Percentiles rank a stretch among this genome's conserved stretches.
phyloP scores from a whole-genome alignment of 1,284 basidiomycete species.

The Lentinus polychrous region DNA sequence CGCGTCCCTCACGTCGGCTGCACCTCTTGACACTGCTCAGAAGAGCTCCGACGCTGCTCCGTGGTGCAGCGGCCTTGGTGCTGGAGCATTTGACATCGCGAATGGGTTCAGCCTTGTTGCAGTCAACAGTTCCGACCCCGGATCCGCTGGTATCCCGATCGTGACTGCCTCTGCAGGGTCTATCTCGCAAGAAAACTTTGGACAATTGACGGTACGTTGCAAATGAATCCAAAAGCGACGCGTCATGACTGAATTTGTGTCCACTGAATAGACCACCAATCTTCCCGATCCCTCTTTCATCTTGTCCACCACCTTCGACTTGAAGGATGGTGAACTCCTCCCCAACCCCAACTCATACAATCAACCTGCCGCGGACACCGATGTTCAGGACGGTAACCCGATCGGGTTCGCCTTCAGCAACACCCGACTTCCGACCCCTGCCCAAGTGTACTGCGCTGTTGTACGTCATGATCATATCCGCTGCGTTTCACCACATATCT shows the following conservation, averaged over 20 bases:
- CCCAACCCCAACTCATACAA: not conserved
- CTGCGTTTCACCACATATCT: not conserved
- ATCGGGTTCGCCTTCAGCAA: slow-evolving; percentile 14
- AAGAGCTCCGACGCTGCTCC: not conserved
- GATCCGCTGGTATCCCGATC: too few species aligned
- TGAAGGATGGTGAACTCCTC: not conserved
- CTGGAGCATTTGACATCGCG: slow-evolving; percentile 3
- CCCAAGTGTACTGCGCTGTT: slow-evolving; percentile 20
- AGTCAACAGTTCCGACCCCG: not conserved
- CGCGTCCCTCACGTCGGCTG: not conserved
- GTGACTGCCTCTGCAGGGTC: too few species aligned
- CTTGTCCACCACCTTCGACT: too few species aligned
- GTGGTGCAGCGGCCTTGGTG: slow-evolving; percentile 2
- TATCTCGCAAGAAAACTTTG: too few species aligned
- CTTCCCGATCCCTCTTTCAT: not conserved
- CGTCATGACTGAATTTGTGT: too few species aligned
- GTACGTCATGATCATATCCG: slow-evolving; percentile 10
- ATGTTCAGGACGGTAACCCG: not conserved
- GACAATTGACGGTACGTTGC: too few species aligned
- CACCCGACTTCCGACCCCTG: slow-evolving; percentile 9
- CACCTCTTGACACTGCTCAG: not conserved
- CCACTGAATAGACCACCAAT: not conserved
- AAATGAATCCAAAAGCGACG: too few species aligned
- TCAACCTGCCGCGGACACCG: not conserved
- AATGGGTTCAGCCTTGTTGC: slow-evolving; percentile 4